Evolutionary conservation across 1,284 basidiomycete species (phyloP), one percentile per base, ranked within the genome.

Genomic region (Tausonia pullulans): DNA sequence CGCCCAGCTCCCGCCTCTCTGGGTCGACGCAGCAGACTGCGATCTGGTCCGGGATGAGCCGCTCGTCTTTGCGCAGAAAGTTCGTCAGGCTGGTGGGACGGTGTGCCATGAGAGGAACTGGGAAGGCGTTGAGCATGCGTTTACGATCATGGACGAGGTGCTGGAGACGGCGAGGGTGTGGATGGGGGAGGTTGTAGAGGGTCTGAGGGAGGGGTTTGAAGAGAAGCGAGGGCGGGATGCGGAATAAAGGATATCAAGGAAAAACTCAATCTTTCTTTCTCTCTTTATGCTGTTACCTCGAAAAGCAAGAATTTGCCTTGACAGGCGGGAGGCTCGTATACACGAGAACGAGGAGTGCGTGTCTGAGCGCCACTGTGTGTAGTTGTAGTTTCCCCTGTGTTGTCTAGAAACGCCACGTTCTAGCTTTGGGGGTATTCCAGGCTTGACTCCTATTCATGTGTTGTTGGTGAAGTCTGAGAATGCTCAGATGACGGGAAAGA

Each of bases 21-120:
- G 52, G 43, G n/a, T 61, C n/a, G 52, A 51, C 51, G 60, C 44
- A 9, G 60, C 51, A 11, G n/a, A 9, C 11, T 50, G 44, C n/a
- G 60, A 61, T 44, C 43, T 61, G 5, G 60, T 61, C 6, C 50
- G 60, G 10, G 60, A 61, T 11, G 60, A 61, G 39, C 51, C 51
- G n/a, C 41, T 61, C 6, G 43, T 51, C n/a, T 54, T 61, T 16
- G 60, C 51, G 14, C n/a, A 52, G n/a, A 46, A 49, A 8, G 39
- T 53, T 0, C 50, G 51, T 4, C 41, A 61, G 60, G 60, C 60
- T 27, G 27, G 27, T 27, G 27, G 27, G 27, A 27, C 27, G 27
- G 27, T 27, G 27, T 27, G 27, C 27, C 27, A 27, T 2, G 27
- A 27, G 27, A 27, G 2, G 27, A 27, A 27, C 27, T 27, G 27